Conservation (phyloP, 495 filamentous ascomycete genomes). For the Xylaria cubensis region DNA sequence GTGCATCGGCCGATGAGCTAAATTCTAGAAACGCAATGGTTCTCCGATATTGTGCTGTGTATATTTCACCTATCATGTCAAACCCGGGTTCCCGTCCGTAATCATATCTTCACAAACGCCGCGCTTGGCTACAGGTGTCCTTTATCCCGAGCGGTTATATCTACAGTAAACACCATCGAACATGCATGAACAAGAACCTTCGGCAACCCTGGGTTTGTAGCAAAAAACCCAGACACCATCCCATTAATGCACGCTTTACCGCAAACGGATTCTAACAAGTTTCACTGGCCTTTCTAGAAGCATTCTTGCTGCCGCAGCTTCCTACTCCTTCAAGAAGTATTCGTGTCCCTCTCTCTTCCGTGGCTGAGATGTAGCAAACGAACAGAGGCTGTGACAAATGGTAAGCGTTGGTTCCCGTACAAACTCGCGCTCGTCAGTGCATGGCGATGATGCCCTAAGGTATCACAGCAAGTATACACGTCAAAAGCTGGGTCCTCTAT, state of each 20-base stretch:
- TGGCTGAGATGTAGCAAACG: background rate
- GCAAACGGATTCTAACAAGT: background rate
- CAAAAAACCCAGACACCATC: background rate
- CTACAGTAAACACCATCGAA: background rate
- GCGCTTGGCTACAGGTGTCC: constrained; percentile 1
- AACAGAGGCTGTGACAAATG: too few relatives aligned
- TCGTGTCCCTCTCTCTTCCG: background rate
- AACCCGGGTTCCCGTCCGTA: background rate
- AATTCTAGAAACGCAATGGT: background rate
- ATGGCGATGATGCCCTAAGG: background rate
- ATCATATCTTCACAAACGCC: background rate
- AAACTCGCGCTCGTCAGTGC: background rate
- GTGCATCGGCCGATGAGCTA: background rate
- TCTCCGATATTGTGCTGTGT: background rate
- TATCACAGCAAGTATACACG: background rate
- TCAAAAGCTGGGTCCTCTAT: background rate
- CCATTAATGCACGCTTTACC: background rate
- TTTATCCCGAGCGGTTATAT: background rate
- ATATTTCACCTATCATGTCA: background rate
- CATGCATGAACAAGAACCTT: constrained; percentile 7
- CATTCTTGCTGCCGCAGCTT: background rate
- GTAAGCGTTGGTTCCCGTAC: background rate
- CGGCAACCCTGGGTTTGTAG: background rate
- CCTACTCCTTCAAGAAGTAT: background rate
- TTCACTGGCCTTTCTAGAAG: constrained; percentile 7